phyloP scores from a whole-genome alignment of 140 eudicot genomes.

The Cichorium intybus region DNA sequence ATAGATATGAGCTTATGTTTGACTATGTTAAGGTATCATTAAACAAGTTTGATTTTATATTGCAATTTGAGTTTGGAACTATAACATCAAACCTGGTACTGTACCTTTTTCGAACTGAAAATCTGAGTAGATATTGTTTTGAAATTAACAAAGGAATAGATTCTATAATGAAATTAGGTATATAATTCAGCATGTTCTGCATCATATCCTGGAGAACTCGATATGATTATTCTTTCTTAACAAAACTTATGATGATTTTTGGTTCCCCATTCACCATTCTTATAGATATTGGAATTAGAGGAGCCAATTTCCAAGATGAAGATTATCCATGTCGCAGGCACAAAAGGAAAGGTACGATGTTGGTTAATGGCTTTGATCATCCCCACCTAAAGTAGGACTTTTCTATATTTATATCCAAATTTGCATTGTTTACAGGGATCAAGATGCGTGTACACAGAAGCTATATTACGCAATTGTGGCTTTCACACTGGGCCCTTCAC shows the following conservation, averaged over 20 bases:
- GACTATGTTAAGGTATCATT: constrained; percentile 64
- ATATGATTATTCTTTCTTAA: neutral
- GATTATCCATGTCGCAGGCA: constrained; percentile 94
- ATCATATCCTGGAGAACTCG: neutral
- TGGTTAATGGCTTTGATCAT: neutral
- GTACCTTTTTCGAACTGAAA: neutral
- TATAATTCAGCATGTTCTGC: neutral
- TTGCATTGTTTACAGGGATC: constrained; percentile 65
- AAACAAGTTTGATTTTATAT: neutral
- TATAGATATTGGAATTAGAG: constrained; percentile 75
- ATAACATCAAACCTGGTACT: neutral
- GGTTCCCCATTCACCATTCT: neutral
- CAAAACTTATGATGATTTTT: neutral
- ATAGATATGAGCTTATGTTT: constrained; percentile 62
- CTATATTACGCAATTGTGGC: constrained; percentile 86
- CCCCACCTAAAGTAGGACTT: neutral
- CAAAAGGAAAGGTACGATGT: constrained; percentile 78
- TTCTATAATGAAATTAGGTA: neutral
- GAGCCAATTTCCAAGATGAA: constrained; percentile 72
- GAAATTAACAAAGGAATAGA: neutral
- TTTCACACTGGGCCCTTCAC: constrained; percentile 91
- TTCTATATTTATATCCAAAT: constrained; percentile 7
- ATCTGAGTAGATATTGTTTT: neutral
- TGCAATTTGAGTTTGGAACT: neutral
- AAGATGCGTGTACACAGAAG: constrained; percentile 79